Conservation (phyloP, 2,329 filamentous ascomycete species). For the Sarocladium brachiariae region DNA sequence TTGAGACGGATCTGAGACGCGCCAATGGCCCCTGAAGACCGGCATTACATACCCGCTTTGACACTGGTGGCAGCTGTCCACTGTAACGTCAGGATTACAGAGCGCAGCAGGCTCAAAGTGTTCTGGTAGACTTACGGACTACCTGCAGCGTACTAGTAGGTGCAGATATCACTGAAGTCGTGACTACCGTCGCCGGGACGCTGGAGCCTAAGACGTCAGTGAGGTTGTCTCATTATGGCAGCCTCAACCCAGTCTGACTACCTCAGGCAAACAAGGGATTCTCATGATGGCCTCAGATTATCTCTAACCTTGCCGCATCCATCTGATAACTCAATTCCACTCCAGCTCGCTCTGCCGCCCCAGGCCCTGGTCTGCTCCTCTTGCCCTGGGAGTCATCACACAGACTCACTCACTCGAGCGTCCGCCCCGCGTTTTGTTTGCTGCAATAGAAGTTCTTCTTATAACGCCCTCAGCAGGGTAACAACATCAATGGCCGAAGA, state of each 20-base stretch:
- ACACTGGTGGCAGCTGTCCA: not conserved
- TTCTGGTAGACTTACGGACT: too few relatives aligned
- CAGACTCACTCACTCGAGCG: not conserved
- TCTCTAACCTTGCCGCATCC: too few relatives aligned
- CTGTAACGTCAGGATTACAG: too few relatives aligned
- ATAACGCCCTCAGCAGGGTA: not conserved
- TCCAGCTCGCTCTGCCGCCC: not conserved
- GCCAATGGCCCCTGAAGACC: constrained; percentile 10
- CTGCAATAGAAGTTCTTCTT: constrained; percentile 5
- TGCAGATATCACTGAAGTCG: too few relatives aligned
- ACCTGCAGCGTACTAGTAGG: too few relatives aligned
- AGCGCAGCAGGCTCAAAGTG: too few relatives aligned
- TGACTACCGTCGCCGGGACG: too few relatives aligned
- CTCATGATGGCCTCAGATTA: too few relatives aligned
- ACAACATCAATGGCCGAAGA: not conserved
- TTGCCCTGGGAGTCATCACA: not conserved
- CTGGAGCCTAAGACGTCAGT: too few relatives aligned
- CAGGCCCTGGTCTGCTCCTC: not conserved
- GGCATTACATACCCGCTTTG: not conserved
- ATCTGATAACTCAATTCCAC: not conserved
- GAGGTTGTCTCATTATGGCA: too few relatives aligned
- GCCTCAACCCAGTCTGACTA: too few relatives aligned
- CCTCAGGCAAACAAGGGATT: too few relatives aligned
- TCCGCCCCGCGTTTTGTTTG: not conserved
- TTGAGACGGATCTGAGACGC: constrained; percentile 41